Evolutionary conservation across 2,329 filamentous ascomycete species (phyloP).

Genomic region (Pseudofabraea citricarpa): DNA sequence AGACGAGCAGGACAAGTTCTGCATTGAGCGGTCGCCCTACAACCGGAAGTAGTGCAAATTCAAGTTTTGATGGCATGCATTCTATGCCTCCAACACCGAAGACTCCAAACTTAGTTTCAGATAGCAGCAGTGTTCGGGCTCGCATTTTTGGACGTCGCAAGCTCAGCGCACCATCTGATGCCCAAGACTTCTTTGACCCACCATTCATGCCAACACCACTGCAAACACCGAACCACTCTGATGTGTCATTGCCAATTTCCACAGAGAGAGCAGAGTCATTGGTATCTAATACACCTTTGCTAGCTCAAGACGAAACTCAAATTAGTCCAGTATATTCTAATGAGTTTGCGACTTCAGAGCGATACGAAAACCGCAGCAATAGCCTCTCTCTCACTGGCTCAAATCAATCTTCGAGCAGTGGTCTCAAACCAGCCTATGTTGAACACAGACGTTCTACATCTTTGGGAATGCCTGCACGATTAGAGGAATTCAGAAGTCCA

Average conservation of each 20-base stretch:
- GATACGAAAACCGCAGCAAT: not conserved
- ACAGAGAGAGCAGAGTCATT: too few species aligned
- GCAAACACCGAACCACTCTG: not conserved
- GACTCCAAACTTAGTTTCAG: not conserved
- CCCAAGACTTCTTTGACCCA: not conserved
- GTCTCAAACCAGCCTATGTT: not conserved
- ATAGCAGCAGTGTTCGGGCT: not conserved
- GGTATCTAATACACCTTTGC: too few species aligned
- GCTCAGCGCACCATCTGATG: not conserved
- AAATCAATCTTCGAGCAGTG: not conserved
- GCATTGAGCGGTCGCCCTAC: not conserved
- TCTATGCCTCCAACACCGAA: not conserved
- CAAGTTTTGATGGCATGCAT: slow-evolving; percentile 1
- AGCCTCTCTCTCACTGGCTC: not conserved
- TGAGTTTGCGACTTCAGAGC: too few species aligned
- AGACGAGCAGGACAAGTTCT: not conserved
- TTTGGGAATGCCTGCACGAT: not conserved
- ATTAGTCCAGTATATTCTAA: too few species aligned
- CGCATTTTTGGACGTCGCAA: not conserved
- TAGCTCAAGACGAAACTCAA: too few species aligned
- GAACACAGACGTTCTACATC: not conserved
- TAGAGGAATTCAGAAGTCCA: not conserved
- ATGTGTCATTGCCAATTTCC: not conserved
- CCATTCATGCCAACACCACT: not conserved
- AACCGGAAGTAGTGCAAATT: slow-evolving; percentile 2